Evolutionary conservation across 2,329 filamentous ascomycete species (phyloP).

Genomic region (Cladobotryum mycophilum): DNA sequence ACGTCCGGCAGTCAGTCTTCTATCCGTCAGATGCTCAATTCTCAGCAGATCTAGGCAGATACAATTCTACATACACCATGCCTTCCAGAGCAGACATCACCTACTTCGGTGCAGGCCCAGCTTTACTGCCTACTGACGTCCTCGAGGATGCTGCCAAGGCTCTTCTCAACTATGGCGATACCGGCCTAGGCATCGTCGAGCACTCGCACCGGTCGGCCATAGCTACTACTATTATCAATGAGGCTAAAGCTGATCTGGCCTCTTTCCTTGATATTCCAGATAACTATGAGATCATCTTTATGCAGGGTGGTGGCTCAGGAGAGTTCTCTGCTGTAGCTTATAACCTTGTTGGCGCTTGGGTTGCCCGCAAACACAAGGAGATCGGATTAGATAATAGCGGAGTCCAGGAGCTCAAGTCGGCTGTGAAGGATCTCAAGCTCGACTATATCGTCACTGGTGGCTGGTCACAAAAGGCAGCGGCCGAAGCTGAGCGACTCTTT

Average conservation of each 20-base stretch:
- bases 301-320: slow-evolving; percentile 80
- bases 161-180: slow-evolving; percentile 74
- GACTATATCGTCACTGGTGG: slow-evolving; percentile 88
- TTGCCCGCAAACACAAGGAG: slow-evolving; percentile 58
- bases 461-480: slow-evolving; percentile 81
- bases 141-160: slow-evolving; percentile 70
- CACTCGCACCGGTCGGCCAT: slow-evolving; percentile 81
- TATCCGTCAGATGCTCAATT: no score
- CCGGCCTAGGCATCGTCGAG: slow-evolving; percentile 80
- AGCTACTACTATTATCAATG: slow-evolving; percentile 59
- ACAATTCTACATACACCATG: slow-evolving; percentile 42
- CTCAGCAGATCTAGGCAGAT: no score
- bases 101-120: slow-evolving; percentile 88
- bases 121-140: slow-evolving; percentile 74
- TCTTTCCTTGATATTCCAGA: slow-evolving; percentile 74
- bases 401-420: slow-evolving; percentile 54
- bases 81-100: slow-evolving; percentile 66
- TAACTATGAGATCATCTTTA: slow-evolving; percentile 82
- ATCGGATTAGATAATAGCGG: slow-evolving; percentile 46
- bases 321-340: slow-evolving; percentile 80
- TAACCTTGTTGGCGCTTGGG: slow-evolving; percentile 80
- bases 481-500: slow-evolving; percentile 72
- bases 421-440: slow-evolving; percentile 65
- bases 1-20: no score
- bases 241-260: slow-evolving; percentile 65